A percentile compares a stretch with the other conserved stretches of the same genome.
Conservation (phyloP, 164 flowering plant genomes). For the Vitis vinifera region DNA sequence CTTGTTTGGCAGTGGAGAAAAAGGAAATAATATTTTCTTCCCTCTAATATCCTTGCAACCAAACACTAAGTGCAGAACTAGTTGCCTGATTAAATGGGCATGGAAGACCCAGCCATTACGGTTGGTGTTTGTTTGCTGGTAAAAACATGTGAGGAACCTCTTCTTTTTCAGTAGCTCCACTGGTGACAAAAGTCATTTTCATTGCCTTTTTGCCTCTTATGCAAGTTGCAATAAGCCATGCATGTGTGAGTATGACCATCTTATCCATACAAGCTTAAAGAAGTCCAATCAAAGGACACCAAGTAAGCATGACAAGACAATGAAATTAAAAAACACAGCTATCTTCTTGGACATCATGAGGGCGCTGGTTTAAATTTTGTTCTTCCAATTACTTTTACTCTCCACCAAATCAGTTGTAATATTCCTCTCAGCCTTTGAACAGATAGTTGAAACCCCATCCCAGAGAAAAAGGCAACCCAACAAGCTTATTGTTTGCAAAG, state of each 20-base stretch:
- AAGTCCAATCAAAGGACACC: constrained; percentile 4
- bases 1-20: too few species aligned
- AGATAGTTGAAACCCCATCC: too few species aligned
- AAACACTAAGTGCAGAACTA: too few species aligned
- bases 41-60: too few species aligned
- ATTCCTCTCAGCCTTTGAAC: too few species aligned
- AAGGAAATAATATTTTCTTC: too few species aligned
- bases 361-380: not conserved
- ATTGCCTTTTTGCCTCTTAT: not conserved
- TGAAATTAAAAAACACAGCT: not conserved
- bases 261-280: constrained; percentile 5
- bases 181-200: constrained; percentile 2
- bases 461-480: too few species aligned
- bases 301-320: constrained; percentile 8
- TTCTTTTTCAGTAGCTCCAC: not conserved
- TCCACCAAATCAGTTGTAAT: not conserved
- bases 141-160: not conserved
- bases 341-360: not conserved
- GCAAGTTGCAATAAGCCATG: not conserved
- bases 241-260: not conserved
- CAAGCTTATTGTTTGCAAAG: too few species aligned
- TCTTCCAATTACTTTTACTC: not conserved
- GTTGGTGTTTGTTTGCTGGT: not conserved
- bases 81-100: too few species aligned
- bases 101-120: too few species aligned